A percentile compares a stretch with the other conserved stretches of the same genome.
Evolutionary conservation across 106 monocot genomes (phyloP).

Genomic region (Agapanthus africanus): DNA sequence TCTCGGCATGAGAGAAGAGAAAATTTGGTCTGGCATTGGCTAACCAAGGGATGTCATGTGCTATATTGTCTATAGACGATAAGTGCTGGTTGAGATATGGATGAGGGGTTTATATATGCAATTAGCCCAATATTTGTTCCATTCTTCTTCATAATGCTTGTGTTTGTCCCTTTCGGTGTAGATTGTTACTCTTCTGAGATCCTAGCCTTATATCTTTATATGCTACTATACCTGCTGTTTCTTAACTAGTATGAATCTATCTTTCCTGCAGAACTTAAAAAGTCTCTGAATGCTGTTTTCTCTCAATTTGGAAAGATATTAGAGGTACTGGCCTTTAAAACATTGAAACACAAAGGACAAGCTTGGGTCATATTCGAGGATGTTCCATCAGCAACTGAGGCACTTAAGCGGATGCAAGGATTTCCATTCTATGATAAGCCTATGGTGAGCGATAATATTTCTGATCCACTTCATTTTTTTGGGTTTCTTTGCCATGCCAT

Average conservation of each 20-base stretch:
- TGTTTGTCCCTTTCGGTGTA: neutral
- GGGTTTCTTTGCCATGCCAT: too few relatives aligned
- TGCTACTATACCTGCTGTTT: neutral
- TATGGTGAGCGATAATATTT: conserved; percentile 41
- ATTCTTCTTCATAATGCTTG: neutral
- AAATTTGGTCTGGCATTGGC: neutral
- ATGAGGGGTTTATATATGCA: too few relatives aligned
- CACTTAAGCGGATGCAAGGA: conserved; percentile 76
- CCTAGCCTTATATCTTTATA: neutral
- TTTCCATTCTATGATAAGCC: conserved; percentile 92
- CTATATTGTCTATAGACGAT: neutral
- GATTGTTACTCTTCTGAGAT: neutral
- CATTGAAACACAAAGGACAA: conserved; percentile 94
- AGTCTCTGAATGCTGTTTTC: conserved; percentile 86
- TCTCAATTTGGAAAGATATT: conserved; percentile 96
- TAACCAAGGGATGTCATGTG: neutral
- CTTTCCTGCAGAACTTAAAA: conserved; percentile 71
- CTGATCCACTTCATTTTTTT: neutral
- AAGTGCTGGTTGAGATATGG: too few relatives aligned
- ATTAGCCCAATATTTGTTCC: neutral
- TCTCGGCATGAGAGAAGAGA: too few relatives aligned
- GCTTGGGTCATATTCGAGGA: conserved; percentile 96
- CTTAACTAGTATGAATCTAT: neutral
- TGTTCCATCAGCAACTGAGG: conserved; percentile 64
- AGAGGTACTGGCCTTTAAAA: conserved; percentile 97